Evolutionary conservation across 345 rosid species (phyloP).

Genomic region (Euphorbia lathyris): DNA sequence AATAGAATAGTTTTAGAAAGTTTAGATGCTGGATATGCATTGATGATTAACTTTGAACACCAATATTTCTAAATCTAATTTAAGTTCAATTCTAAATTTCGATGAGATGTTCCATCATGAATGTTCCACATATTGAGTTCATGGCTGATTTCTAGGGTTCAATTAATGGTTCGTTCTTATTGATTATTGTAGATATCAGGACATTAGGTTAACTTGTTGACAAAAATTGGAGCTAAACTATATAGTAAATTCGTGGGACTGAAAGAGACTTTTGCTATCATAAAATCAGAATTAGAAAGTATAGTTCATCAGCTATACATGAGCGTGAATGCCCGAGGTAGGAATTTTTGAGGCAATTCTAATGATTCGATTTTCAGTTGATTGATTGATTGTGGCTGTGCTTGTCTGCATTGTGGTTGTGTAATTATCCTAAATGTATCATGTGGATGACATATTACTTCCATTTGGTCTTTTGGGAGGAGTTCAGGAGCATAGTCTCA

Average conservation of each 20-base stretch:
- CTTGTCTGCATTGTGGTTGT: neutral
- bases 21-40: neutral
- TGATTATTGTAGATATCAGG: neutral
- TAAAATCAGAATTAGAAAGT: neutral
- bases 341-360: neutral
- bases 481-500: neutral
- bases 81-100: neutral
- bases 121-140: neutral
- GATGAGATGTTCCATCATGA: slow-evolving; percentile 1
- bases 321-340: neutral
- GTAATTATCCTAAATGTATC: too few species aligned
- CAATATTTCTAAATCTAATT: neutral
- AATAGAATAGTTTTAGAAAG: neutral
- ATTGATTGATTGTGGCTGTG: neutral
- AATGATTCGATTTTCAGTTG: neutral
- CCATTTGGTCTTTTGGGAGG: too few species aligned
- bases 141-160: slow-evolving; percentile 7
- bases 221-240: neutral
- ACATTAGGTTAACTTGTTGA: neutral
- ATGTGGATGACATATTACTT: too few species aligned
- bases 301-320: neutral
- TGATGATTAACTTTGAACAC: neutral
- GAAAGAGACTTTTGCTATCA: neutral
- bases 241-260: neutral
- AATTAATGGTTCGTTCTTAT: neutral